phyloP scores from a whole-genome alignment of 2,329 filamentous ascomycete genomes.

The Fonsecaea pedrosoi region DNA sequence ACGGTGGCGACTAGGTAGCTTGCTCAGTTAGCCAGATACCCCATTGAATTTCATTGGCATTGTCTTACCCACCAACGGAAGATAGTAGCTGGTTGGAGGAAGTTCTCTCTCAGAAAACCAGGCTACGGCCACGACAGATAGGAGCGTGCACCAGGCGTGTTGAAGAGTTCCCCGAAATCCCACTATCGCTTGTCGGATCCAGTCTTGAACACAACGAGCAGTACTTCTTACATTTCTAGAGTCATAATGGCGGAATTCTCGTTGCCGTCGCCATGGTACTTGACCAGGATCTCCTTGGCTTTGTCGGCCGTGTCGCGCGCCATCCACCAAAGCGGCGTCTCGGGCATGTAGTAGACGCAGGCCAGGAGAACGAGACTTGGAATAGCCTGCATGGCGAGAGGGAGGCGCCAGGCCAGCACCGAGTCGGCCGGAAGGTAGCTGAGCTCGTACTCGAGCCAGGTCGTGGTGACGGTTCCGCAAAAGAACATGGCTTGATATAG shows the following conservation, averaged over 20 bases:
- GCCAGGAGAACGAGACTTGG: constrained; percentile 2
- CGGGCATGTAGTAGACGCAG: neutral
- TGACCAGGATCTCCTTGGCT: constrained; percentile 7
- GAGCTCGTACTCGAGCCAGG: constrained; percentile 13
- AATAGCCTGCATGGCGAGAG: constrained; percentile 4
- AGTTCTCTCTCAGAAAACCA: constrained; percentile 10
- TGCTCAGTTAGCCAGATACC: no score
- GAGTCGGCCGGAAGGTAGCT: neutral
- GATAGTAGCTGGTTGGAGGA: constrained; percentile 44
- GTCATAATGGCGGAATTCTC: no score
- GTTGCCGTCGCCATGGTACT: constrained; percentile 10
- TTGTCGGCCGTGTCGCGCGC: neutral
- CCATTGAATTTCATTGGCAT: no score
- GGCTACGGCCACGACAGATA: neutral
- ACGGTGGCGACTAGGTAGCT: no score
- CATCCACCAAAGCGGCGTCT: constrained; percentile 4
- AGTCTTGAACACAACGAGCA: no score
- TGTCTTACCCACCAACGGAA: constrained; percentile 45
- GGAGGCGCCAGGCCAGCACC: constrained; percentile 8
- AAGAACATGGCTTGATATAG: neutral
- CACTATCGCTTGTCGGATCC: constrained; percentile 9
- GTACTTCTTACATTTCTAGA: no score
- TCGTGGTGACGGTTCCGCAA: constrained; percentile 2
- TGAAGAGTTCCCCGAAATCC: constrained; percentile 12
- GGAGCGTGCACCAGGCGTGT: neutral